Conservation (phyloP, 768 basidiomycete species). For the Tylopilus felleus region DNA sequence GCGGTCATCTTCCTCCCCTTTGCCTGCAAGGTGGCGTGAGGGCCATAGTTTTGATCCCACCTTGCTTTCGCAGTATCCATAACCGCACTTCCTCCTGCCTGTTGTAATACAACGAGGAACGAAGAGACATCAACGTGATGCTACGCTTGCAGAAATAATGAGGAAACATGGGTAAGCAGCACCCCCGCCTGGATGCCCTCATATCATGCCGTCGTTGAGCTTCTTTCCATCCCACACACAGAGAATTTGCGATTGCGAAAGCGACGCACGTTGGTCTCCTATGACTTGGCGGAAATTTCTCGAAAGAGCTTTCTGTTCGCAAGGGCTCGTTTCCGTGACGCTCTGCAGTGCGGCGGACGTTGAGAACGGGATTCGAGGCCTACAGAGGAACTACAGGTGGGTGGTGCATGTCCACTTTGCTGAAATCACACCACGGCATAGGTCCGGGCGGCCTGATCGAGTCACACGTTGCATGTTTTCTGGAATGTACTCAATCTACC, state of each 20-base stretch:
- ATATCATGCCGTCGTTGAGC: slow-evolving; percentile 7
- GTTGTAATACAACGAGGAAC: slow-evolving; percentile 21
- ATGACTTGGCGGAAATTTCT: slow-evolving; percentile 25
- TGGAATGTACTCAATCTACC: slow-evolving; percentile 15
- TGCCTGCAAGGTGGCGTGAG: slow-evolving; percentile 29
- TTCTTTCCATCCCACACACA: slow-evolving; percentile 17
- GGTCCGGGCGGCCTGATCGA: slow-evolving; percentile 17
- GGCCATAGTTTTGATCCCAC: slow-evolving; percentile 17
- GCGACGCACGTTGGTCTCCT: slow-evolving; percentile 18
- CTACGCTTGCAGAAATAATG: slow-evolving; percentile 25
- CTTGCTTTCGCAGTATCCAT: slow-evolving; percentile 21
- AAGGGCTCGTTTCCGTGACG: slow-evolving; percentile 15
- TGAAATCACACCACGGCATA: slow-evolving; percentile 9
- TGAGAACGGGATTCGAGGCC: slow-evolving; percentile 15
- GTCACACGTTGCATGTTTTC: slow-evolving; percentile 26
- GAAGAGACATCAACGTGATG: slow-evolving; percentile 29
- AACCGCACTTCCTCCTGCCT: slow-evolving; percentile 24
- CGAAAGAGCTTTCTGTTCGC: slow-evolving; percentile 8
- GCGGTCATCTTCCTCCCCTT: slow-evolving; percentile 23
- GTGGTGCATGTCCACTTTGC: slow-evolving; percentile 22
- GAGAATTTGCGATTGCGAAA: slow-evolving; percentile 22
- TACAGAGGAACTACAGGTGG: slow-evolving; percentile 20
- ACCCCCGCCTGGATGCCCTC: slow-evolving; percentile 11
- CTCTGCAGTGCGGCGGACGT: slow-evolving; percentile 21
- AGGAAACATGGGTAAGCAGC: slow-evolving; percentile 22